phyloP scores from a whole-genome alignment of 805 yeast genomes.

The Candida tibetensis region DNA sequence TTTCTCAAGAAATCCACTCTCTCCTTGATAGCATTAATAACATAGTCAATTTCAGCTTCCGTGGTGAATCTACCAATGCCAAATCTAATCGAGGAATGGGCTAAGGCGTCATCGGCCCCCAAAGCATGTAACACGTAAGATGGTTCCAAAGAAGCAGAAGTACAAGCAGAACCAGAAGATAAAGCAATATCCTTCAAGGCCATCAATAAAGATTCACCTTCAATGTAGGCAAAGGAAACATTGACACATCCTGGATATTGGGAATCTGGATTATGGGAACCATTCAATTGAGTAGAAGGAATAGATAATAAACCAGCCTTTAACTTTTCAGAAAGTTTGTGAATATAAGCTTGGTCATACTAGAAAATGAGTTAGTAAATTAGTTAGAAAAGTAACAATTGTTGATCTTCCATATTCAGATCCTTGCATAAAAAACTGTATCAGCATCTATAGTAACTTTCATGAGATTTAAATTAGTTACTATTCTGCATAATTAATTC shows the following conservation, averaged over 20 bases:
- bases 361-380: constrained; percentile 9
- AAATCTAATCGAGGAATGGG: constrained; percentile 96
- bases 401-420: no score
- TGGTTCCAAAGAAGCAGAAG: constrained; percentile 97
- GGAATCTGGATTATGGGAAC: constrained; percentile 51
- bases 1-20: constrained; percentile 90
- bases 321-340: constrained; percentile 68
- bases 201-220: constrained; percentile 97
- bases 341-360: constrained; percentile 70
- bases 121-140: constrained; percentile 94
- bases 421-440: constrained; percentile 23
- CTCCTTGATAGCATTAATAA: constrained; percentile 79
- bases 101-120: constrained; percentile 97
- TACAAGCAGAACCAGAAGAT: constrained; percentile 96
- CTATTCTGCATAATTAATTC: no score
- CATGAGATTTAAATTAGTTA: no score
- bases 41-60: constrained; percentile 93
- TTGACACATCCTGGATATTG: constrained; percentile 92
- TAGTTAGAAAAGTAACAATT: background rate
- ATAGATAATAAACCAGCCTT: constrained; percentile 69
- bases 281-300: constrained; percentile 89
- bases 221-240: constrained; percentile 94
- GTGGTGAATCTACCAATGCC: constrained; percentile 98
- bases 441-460: no score
- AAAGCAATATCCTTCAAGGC: constrained; percentile 96